Conservation (phyloP, 176 grass and related monocot genomes). For the Phoenix dactylifera region DNA sequence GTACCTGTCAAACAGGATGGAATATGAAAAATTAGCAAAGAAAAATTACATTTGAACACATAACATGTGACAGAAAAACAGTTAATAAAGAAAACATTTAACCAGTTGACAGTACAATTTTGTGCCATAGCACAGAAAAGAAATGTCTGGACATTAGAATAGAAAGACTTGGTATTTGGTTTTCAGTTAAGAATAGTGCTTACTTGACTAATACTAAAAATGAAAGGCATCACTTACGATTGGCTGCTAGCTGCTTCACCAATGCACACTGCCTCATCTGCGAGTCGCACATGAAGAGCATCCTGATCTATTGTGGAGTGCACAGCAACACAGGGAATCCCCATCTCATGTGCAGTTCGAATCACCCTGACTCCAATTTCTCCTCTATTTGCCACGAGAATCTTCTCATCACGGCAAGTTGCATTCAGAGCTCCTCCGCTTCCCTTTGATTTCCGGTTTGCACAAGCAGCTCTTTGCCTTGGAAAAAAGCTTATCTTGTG, state of each 20-base stretch:
- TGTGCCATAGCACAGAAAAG: background rate
- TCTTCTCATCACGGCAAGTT: conserved; percentile 27
- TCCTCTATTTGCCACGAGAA: conserved; percentile 15
- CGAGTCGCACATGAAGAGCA: conserved; percentile 40
- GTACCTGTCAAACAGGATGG: conserved; percentile 24
- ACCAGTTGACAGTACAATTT: no score
- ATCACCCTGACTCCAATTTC: conserved; percentile 4
- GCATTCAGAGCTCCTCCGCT: conserved; percentile 18
- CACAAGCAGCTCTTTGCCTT: background rate
- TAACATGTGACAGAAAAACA: no score
- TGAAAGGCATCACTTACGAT: background rate
- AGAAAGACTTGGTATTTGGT: background rate
- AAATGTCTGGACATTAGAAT: background rate
- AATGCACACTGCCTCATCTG: conserved; percentile 36
- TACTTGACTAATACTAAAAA: background rate
- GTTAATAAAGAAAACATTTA: no score
- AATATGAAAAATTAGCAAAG: background rate
- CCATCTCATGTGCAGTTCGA: conserved; percentile 10
- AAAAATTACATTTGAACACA: no score
- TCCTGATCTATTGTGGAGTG: conserved; percentile 46
- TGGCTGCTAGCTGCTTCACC: conserved; percentile 6
- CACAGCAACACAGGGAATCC: conserved; percentile 6
- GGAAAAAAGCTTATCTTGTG: conserved; percentile 21
- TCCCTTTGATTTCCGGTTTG: conserved; percentile 15
- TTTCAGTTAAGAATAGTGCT: no score